A percentile compares a stretch with the other conserved stretches of the same genome.
Conservation (phyloP, 805 yeast species). For the Candida stauntonica region DNA sequence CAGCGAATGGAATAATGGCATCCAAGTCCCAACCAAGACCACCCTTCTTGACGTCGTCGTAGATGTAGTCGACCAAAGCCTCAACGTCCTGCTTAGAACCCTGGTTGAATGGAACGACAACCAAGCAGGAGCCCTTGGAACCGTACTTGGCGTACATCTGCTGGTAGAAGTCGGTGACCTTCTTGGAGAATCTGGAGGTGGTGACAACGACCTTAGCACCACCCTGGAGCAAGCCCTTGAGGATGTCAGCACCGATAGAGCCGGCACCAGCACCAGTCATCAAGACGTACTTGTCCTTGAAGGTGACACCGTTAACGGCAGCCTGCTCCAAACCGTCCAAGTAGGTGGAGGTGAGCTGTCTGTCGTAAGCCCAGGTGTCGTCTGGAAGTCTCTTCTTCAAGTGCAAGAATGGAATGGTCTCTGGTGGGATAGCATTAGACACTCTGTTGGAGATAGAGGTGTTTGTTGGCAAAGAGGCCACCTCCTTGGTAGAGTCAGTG, state of each 20-base stretch:
- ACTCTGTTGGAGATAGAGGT: slow-evolving; percentile 70
- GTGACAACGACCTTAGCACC: slow-evolving; percentile 98
- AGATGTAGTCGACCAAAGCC: slow-evolving; percentile 79
- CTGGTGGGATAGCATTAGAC: slow-evolving; percentile 67
- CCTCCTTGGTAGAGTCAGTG: slow-evolving; percentile 64
- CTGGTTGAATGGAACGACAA: slow-evolving; percentile 98
- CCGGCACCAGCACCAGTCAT: slow-evolving; percentile 99
- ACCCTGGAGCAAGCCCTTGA: slow-evolving; percentile 92
- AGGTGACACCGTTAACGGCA: slow-evolving; percentile 91
- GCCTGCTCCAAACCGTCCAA: slow-evolving; percentile 90
- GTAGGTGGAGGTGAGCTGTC: slow-evolving; percentile 67
- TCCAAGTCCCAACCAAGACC: slow-evolving; percentile 98
- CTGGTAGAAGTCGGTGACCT: slow-evolving; percentile 95
- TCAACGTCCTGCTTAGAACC: slow-evolving; percentile 94
- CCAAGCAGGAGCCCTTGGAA: slow-evolving; percentile 84
- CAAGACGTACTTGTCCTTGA: slow-evolving; percentile 81
- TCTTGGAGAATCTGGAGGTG: slow-evolving; percentile 90
- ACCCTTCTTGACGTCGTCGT: slow-evolving; percentile 74
- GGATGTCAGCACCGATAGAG: slow-evolving; percentile 95
- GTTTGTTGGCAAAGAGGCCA: slow-evolving; percentile 75
- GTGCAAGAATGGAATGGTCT: slow-evolving; percentile 93
- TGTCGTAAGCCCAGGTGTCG: slow-evolving; percentile 84
- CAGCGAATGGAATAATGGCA: slow-evolving; percentile 95
- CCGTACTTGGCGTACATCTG: slow-evolving; percentile 89
- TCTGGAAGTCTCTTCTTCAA: slow-evolving; percentile 69